A percentile compares a stretch with the other conserved stretches of the same genome.
Evolutionary conservation across 2,329 filamentous ascomycete genomes (phyloP).

Genomic region (Colletotrichum abscissum): DNA sequence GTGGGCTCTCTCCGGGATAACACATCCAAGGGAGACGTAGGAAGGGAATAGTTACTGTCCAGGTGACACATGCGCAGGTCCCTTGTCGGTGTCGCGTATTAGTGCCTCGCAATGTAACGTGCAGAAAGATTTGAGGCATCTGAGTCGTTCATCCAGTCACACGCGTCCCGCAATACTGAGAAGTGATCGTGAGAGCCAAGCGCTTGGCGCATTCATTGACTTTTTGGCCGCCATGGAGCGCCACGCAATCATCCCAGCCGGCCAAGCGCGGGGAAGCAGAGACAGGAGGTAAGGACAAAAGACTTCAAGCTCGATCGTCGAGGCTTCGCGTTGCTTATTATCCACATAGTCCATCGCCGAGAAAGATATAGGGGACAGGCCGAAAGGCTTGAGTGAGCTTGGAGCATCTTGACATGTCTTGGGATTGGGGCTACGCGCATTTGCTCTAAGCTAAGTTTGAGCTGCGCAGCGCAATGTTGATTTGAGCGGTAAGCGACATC

Average conservation of each 20-base stretch:
- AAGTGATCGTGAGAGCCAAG: slow-evolving; percentile 32
- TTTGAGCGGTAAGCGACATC: background rate
- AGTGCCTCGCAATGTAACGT: slow-evolving; percentile 29
- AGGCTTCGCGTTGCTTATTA: slow-evolving; percentile 21
- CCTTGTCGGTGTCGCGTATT: slow-evolving; percentile 20
- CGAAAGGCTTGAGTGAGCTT: slow-evolving; percentile 36
- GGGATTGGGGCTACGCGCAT: background rate
- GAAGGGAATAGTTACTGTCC: slow-evolving; percentile 1
- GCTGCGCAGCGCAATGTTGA: background rate
- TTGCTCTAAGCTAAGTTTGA: no score
- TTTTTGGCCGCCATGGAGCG: slow-evolving; percentile 4
- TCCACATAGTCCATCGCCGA: slow-evolving; percentile 26
- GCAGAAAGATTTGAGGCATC: slow-evolving; percentile 13
- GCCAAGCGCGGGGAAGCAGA: slow-evolving; percentile 1
- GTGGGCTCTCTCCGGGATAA: slow-evolving; percentile 10
- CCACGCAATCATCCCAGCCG: slow-evolving; percentile 7
- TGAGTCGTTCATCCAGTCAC: slow-evolving; percentile 33
- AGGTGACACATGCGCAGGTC: slow-evolving; percentile 14
- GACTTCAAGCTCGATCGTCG: slow-evolving; percentile 29
- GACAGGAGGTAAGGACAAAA: slow-evolving; percentile 20
- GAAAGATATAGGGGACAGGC: slow-evolving; percentile 2
- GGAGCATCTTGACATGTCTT: slow-evolving; percentile 19
- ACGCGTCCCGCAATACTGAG: slow-evolving; percentile 33
- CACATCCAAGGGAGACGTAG: slow-evolving; percentile 1
- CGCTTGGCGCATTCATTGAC: slow-evolving; percentile 26